These are phyloP conservation scores for Saturnispora besseyi DNA, from an alignment of 805 yeast genomes.

Conservation along the genomic window DNA sequence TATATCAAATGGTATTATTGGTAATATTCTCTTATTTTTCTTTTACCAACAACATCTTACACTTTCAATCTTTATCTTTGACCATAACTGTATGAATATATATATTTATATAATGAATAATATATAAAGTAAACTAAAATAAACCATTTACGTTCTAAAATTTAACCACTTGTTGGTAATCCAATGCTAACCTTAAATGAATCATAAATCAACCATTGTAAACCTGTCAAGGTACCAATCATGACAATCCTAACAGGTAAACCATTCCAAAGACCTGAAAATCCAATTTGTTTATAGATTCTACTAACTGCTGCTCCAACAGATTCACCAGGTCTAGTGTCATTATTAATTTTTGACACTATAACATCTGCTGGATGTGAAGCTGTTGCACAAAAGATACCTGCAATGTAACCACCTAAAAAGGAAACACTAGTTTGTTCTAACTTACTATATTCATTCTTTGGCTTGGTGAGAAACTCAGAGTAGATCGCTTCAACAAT, in stretches of 20 bases:
- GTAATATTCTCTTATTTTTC: neutral
- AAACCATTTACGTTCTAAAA: too few relatives aligned
- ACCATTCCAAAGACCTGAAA: slow-evolving; percentile 90
- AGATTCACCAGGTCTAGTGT: slow-evolving; percentile 54
- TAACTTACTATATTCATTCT: slow-evolving; percentile 55
- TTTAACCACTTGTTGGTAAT: slow-evolving; percentile 80
- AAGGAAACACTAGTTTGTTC: slow-evolving; percentile 94
- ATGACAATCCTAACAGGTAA: slow-evolving; percentile 87
- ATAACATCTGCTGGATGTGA: slow-evolving; percentile 99
- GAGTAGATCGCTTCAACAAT: slow-evolving; percentile 75
- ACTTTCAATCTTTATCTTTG: neutral
- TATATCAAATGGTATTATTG: slow-evolving; percentile 21
- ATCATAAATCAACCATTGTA: slow-evolving; percentile 96
- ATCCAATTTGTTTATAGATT: slow-evolving; percentile 79
- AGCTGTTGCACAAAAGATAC: slow-evolving; percentile 90
- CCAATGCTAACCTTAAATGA: slow-evolving; percentile 93
- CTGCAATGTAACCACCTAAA: slow-evolving; percentile 94
- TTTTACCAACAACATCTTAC: neutral
- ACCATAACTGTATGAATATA: neutral
- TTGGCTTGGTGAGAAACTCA: slow-evolving; percentile 56
- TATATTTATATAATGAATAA: neutral
- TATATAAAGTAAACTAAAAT: neutral
- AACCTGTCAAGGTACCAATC: slow-evolving; percentile 96
- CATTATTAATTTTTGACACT: slow-evolving; percentile 87
- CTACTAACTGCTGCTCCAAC: slow-evolving; percentile 58